Percentiles rank a stretch among this genome's conserved stretches.
These are phyloP conservation scores for bread wheat (Triticum aestivum) DNA, from an alignment of 176 grass and related monocot genomes.

Conservation along the genomic window IWGSC_CS_RefSeq_v2.1 NC_057813.1:645846013-645846512, in stretches of 20 bases:
- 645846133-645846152: slow-evolving; percentile 12
- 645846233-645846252: background rate
- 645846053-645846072: background rate
- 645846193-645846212: background rate
- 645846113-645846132: slow-evolving; percentile 11
- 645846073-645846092: background rate
- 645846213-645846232: background rate
- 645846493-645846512: no score
- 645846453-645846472: no score
- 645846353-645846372: no score
- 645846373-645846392: background rate
- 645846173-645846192: background rate
- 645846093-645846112: background rate
- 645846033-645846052: slow-evolving; percentile 28
- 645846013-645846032: slow-evolving; percentile 41
- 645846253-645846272: background rate
- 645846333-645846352: no score
- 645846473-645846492: no score
- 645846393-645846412: no score
- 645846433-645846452: no score
- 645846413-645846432: no score
- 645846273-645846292: background rate
- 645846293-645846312: no score
- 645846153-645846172: slow-evolving; percentile 10
- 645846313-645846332: background rate